Conservation (phyloP, 129 eudicot species). For the Apium graveolens region DNA sequence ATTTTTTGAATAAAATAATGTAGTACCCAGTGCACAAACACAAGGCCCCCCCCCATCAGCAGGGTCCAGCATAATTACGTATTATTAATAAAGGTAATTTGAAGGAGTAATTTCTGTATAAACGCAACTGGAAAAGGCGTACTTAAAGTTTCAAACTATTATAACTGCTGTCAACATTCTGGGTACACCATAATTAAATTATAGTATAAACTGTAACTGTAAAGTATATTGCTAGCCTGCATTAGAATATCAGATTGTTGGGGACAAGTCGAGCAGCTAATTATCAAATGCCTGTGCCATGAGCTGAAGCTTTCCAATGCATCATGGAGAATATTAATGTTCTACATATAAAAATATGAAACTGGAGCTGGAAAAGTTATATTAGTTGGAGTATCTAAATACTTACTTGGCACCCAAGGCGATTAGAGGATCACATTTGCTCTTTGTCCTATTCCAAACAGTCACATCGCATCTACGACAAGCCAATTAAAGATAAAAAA, state of each 20-base stretch:
- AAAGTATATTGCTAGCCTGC: neutral
- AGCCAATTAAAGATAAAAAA: conserved; percentile 10
- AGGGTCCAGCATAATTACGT: neutral
- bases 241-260: neutral
- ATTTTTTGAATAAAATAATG: neutral
- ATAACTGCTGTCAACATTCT: neutral
- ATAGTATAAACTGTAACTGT: too few relatives aligned
- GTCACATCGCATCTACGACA: conserved; percentile 85
- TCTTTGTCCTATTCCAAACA: conserved; percentile 96
- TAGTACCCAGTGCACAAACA: neutral
- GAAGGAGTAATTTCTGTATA: neutral
- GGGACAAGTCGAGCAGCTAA: neutral
- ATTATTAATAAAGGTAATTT: neutral
- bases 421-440: conserved; percentile 92
- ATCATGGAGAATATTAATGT: neutral
- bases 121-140: neutral
- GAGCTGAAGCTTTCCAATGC: neutral
- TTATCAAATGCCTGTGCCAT: neutral
- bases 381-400: neutral
- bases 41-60: neutral
- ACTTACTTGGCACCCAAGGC: conserved; percentile 92
- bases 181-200: too few relatives aligned
- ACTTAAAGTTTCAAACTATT: neutral
- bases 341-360: neutral
- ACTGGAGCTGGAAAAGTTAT: neutral